phyloP scores from a whole-genome alignment of 352 stramenopile species.

The Globisporangium cylindrosporum region DNA sequence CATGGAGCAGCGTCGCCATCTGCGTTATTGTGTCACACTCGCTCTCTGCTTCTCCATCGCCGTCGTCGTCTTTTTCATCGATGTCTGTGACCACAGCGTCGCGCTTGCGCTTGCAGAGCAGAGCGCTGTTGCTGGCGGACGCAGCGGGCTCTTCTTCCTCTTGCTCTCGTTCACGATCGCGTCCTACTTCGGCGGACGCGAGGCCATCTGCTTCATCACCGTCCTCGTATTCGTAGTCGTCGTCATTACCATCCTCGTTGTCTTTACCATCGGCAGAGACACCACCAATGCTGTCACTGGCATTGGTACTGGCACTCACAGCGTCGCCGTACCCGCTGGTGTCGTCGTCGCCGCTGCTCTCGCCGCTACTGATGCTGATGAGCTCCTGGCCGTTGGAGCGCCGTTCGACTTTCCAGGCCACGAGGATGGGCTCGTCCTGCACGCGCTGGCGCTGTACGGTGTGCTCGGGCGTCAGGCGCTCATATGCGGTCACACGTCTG shows the following conservation, averaged over 20 bases:
- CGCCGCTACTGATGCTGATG: constrained; percentile 47
- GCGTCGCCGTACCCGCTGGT: background rate
- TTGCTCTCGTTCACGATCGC: background rate
- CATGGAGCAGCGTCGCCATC: background rate
- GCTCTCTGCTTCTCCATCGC: background rate
- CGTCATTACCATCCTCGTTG: constrained; percentile 16
- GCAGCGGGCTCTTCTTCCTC: background rate
- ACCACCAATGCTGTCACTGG: background rate
- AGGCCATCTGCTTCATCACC: background rate
- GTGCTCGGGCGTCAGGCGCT: constrained; percentile 30
- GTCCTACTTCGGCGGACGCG: background rate
- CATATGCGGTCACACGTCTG: constrained; percentile 12
- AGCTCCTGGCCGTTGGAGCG: constrained; percentile 48
- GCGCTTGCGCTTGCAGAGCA: background rate
- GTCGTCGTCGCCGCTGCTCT: constrained; percentile 31
- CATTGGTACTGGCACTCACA: background rate
- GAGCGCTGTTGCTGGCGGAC: background rate
- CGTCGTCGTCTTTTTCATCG: background rate
- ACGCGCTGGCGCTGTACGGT: constrained; percentile 73
- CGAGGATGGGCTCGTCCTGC: constrained; percentile 74
- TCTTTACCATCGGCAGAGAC: background rate
- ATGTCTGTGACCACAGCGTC: background rate
- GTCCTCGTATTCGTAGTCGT: constrained; percentile 15
- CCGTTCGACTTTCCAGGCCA: constrained; percentile 66
- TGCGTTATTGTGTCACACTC: background rate